Evolutionary conservation across 345 rosid species (phyloP), one percentile per base, ranked within the genome.

Genomic region (Eucalyptus brandiana): DNA sequence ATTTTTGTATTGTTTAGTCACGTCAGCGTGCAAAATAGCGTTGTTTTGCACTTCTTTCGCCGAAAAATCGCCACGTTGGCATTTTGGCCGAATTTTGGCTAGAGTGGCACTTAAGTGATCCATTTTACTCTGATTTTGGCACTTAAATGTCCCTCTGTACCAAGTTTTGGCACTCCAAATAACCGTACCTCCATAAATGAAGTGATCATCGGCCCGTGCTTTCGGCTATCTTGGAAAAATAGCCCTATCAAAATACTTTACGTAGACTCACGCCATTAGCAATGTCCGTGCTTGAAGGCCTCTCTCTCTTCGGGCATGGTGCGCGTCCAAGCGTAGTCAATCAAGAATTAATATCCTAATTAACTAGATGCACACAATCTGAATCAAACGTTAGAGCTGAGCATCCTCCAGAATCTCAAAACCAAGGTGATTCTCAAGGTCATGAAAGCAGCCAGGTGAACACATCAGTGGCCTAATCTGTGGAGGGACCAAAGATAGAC

Each of bases 101-200:
- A 1, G 7, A 1, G 1, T 49, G 18, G 1, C 3, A 49, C 3
- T 49, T 49, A 49, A 2, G 18, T 15, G 0, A 49, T 49, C 18
- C 0, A 15, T 49, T 49, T 49, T 15, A 1, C 18, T 49, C 7
- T 1, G 0, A 50, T 50, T 50, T 50, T 50, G 1, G 3, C 0
- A 50, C 3, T 15, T 50, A 50, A 6, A 0, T 50, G 7, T 50
- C 18, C 0, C 1, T 50, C 19, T 7, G 0, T 15, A 7, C 17
- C 53, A 50, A 50, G 19, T 50, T 50, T 50, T 50, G 19, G 3
- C 3, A 50, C 19, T 50, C 19, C 1, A 50, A 50, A 3, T 50
- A 50, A 15, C 53, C 51, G 5, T 49, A 15, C 51, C 53, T 50
- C 53, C 23, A 53, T 53, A 53, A 53, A 18, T 54, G 2, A 6